Base-by-base conservation (phyloP, 2,329 filamentous ascomycete species). In the Microsporum audouinii region DNA sequence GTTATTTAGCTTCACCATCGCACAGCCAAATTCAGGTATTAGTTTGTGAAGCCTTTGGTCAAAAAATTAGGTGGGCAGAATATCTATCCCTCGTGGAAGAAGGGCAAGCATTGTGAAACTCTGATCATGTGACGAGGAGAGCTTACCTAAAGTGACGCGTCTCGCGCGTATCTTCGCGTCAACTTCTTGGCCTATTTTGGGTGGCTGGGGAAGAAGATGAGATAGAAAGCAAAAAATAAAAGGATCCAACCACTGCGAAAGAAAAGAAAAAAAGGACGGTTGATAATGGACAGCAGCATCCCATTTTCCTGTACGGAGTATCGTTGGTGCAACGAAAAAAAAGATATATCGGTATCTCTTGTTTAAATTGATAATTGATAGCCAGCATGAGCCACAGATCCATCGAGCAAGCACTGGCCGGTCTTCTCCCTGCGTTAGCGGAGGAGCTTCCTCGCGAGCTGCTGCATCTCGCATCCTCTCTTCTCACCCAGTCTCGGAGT, bases 401-500 rank as follows among this genome's bases (percentile, higher is more conserved):
- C 45, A 79, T 91, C 23, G 87, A 91, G 68, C 85, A 88, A 68
- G 84, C 86, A 0, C 78, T 95, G 38, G 79, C 83, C n/a, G 86
- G 84, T 36, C 76, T 94, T 29, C 80, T 95, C 61, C 90, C 90
- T 0, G 88, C 87, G 0, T 82, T 88, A 69, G 84, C 84, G 64
- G 81, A 82, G 34, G 78, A 83, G 55, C 76, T 92, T 0, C 88
- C 89, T 0, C 77, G 80, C 8, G 79, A 84, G n/a, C 83, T 95
- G 3, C 73, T 89, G 61, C 83, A 88, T 61, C 80, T 91, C 7
- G 85, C 89, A 0, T 79, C 81, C 58, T 89, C 87, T 6, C 78
- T 95, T 5, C 82, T 95, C 51, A 86, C 88, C 1, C 90, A 94
- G 73, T 95, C 90, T 10, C 84, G 89, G 38, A 84, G 85, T 69